Percentiles rank a stretch among this genome's conserved stretches.
Evolutionary conservation across 2,329 filamentous ascomycete genomes (phyloP).

Genomic region (Mycogone perniciosa): DNA sequence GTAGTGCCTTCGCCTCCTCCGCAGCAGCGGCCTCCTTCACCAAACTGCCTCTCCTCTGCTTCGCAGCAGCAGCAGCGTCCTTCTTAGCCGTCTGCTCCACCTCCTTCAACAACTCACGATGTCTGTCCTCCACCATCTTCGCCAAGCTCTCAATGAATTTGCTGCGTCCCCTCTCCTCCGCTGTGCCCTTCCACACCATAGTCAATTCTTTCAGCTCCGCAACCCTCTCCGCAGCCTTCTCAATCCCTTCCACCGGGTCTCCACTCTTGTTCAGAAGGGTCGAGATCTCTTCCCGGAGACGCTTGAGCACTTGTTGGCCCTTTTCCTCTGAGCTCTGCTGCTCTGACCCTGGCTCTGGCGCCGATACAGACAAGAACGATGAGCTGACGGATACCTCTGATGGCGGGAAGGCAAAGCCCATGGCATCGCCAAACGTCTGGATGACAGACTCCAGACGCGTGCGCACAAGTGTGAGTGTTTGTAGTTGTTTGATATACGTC

Average conservation of each 20-base stretch:
- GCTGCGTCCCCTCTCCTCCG: slow-evolving; percentile 78
- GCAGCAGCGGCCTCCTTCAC: slow-evolving; percentile 26
- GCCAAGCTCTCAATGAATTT: slow-evolving; percentile 78
- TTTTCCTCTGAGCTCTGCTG: slow-evolving; percentile 73
- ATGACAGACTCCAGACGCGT: slow-evolving; percentile 83
- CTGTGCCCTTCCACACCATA: slow-evolving; percentile 89
- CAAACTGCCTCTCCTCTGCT: slow-evolving; percentile 26
- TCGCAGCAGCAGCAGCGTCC: slow-evolving; percentile 17
- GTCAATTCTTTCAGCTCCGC: slow-evolving; percentile 71
- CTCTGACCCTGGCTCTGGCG: slow-evolving; percentile 62
- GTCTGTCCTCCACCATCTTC: slow-evolving; percentile 74
- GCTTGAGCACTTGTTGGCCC: slow-evolving; percentile 71
- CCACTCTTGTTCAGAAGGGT: slow-evolving; percentile 52
- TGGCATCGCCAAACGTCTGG: slow-evolving; percentile 85
- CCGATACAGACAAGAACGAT: slow-evolving; percentile 84
- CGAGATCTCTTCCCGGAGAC: slow-evolving; percentile 64
- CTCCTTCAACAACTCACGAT: slow-evolving; percentile 47
- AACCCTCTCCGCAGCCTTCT: slow-evolving; percentile 66
- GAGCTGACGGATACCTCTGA: slow-evolving; percentile 79
- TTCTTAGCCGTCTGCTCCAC: slow-evolving; percentile 38
- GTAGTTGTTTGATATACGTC: slow-evolving; percentile 68
- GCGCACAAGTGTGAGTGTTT: slow-evolving; percentile 76
- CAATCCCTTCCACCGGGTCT: slow-evolving; percentile 60
- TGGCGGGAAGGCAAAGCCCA: slow-evolving; percentile 89
- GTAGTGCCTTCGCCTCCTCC: slow-evolving; percentile 37